Percentiles rank a stretch among this genome's conserved stretches.
Conservation (phyloP, 208 protist species). For the Leishmania mexicana region DNA sequence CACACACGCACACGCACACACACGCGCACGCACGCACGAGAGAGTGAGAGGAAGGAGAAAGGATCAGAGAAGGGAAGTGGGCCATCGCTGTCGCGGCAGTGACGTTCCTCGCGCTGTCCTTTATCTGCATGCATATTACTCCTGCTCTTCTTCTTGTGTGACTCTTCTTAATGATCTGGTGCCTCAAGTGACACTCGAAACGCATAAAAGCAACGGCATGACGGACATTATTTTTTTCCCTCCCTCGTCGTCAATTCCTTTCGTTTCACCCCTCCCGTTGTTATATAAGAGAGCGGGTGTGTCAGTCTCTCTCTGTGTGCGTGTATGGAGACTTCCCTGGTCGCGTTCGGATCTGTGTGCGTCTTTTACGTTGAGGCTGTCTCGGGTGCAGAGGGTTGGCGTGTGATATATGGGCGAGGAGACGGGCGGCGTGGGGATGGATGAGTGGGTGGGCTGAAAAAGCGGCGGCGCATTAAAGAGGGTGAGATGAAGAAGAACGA, state of each 20-base stretch:
- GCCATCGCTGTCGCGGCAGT: not conserved
- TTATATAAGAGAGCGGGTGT: not conserved
- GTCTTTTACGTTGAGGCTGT: not conserved
- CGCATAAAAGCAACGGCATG: not conserved
- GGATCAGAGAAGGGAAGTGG: not conserved
- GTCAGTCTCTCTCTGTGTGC: not conserved
- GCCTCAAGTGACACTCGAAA: not conserved
- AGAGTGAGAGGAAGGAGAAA: not conserved
- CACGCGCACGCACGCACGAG: not conserved
- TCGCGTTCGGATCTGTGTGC: not conserved
- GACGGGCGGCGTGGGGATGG: not conserved
- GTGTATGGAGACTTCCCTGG: not conserved
- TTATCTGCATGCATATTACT: not conserved
- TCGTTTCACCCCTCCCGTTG: not conserved
- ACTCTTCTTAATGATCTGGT: not conserved
- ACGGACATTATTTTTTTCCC: not conserved
- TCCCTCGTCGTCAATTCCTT: not conserved
- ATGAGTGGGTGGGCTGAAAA: not conserved
- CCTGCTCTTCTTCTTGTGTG: not conserved
- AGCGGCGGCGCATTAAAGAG: not conserved
- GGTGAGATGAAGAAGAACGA: not conserved
- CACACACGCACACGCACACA: not conserved
- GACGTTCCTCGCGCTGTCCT: not conserved
- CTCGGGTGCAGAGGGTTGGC: not conserved
- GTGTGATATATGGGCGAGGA: not conserved